Percentiles rank a stretch among this genome's conserved stretches.
phyloP scores from a whole-genome alignment of 1,284 basidiomycete genomes.

The Limonomyces culmigenus region DNA sequence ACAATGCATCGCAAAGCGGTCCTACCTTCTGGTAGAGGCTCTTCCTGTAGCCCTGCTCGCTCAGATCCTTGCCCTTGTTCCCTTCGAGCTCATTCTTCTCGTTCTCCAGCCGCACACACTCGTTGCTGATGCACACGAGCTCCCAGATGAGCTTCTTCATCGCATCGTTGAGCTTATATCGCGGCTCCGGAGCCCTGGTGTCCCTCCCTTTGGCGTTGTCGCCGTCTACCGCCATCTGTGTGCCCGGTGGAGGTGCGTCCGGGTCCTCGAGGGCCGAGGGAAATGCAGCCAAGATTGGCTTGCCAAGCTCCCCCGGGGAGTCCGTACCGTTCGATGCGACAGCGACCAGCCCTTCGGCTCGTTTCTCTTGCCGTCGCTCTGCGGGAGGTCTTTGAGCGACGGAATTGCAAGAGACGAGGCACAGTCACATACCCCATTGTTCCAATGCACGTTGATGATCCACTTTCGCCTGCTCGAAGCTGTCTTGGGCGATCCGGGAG shows the following conservation, averaged over 20 bases:
- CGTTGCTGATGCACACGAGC: constrained; percentile 63
- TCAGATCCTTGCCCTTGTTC: constrained; percentile 25
- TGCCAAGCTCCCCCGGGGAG: constrained; percentile 15
- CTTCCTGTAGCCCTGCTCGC: constrained; percentile 65
- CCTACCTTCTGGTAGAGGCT: constrained; percentile 56
- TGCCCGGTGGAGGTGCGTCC: constrained; percentile 7
- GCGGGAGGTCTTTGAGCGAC: background rate
- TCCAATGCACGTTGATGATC: constrained; percentile 53
- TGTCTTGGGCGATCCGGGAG: constrained; percentile 34
- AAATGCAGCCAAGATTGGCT: constrained; percentile 16
- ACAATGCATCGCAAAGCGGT: background rate
- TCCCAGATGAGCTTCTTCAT: constrained; percentile 69
- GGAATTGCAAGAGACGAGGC: constrained; percentile 1
- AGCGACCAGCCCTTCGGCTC: background rate
- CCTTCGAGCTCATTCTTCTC: constrained; percentile 68
- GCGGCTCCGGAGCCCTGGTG: constrained; percentile 46
- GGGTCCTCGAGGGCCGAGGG: constrained; percentile 14
- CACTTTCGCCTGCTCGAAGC: constrained; percentile 50
- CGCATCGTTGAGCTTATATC: constrained; percentile 54
- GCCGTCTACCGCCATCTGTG: background rate
- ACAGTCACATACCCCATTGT: constrained; percentile 37
- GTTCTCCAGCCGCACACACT: constrained; percentile 64
- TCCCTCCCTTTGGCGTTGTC: constrained; percentile 8
- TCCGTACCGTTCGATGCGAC: constrained; percentile 19
- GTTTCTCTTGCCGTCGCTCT: background rate